These are phyloP conservation scores for Trametes pubescens DNA, from an alignment of 1,284 basidiomycete genomes.

Conservation along the genomic window DNA sequence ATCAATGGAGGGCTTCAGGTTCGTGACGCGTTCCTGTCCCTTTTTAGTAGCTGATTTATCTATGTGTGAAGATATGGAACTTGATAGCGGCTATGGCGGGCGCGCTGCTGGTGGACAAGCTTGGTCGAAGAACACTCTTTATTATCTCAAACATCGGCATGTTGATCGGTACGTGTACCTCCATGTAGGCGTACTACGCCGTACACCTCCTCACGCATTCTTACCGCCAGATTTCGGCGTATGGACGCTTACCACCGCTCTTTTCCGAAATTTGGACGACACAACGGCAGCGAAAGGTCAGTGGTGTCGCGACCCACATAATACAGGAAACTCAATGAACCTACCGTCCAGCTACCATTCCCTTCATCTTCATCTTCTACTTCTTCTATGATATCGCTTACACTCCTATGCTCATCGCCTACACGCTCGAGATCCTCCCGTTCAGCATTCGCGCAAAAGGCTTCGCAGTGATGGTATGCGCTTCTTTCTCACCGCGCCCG, in stretches of 20 bases:
- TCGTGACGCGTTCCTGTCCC: not conserved
- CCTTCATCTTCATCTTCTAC: constrained; percentile 76
- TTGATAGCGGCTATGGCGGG: constrained; percentile 59
- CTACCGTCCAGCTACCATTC: constrained; percentile 60
- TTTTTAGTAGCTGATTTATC: not conserved
- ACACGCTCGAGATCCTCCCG: constrained; percentile 74
- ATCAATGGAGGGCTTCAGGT: constrained; percentile 73
- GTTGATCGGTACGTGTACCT: constrained; percentile 56
- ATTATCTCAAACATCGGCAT: constrained; percentile 71
- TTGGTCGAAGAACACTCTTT: constrained; percentile 70
- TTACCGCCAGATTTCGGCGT: constrained; percentile 55
- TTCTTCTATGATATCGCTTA: constrained; percentile 75
- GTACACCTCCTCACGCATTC: not conserved
- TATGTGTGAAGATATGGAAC: constrained; percentile 43
- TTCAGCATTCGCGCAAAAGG: constrained; percentile 74
- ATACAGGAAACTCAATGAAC: not conserved
- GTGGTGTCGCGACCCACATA: not conserved
- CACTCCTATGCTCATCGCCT: constrained; percentile 68
- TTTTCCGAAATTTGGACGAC: constrained; percentile 58
- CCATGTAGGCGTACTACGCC: not conserved
- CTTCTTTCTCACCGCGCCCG: not conserved
- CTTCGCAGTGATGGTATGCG: constrained; percentile 67
- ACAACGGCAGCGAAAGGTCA: constrained; percentile 61
- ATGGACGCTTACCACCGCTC: constrained; percentile 67
- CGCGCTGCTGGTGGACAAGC: constrained; percentile 65